Percentiles rank a stretch among this genome's conserved stretches.
phyloP scores from a whole-genome alignment of 257 asterid genomes.

The Pogostemon cablin region DNA sequence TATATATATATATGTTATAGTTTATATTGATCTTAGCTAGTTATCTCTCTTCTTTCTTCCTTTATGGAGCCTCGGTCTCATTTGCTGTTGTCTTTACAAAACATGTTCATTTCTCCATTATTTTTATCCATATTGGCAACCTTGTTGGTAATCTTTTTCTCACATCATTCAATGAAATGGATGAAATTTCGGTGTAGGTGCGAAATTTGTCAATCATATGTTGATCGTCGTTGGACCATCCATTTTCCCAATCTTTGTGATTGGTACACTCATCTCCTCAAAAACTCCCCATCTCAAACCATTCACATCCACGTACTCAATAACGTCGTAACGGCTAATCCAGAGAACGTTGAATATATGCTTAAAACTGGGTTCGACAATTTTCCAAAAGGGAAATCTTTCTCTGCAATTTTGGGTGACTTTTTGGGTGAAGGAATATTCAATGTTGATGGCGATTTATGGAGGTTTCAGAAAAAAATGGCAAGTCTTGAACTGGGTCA shows the following conservation, averaged over 20 bases:
- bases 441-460: constrained; percentile 69
- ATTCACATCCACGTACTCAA: constrained; percentile 73
- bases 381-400: constrained; percentile 68
- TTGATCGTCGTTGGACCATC: constrained; percentile 48
- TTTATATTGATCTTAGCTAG: too few relatives aligned
- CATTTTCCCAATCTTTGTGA: constrained; percentile 63
- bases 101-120: too few relatives aligned
- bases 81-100: too few relatives aligned
- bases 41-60: too few relatives aligned
- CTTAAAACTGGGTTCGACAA: constrained; percentile 60
- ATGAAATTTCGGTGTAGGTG: constrained; percentile 56
- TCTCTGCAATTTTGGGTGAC: constrained; percentile 66
- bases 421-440: constrained; percentile 71
- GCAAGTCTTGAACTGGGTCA: constrained; percentile 59
- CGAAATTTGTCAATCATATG: constrained; percentile 55
- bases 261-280: constrained; percentile 72
- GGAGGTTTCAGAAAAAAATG: constrained; percentile 59
- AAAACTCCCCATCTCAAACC: constrained; percentile 54
- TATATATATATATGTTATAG: too few relatives aligned
- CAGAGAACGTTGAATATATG: constrained; percentile 68
- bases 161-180: constrained; percentile 20
- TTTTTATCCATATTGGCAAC: too few relatives aligned
- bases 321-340: constrained; percentile 64
- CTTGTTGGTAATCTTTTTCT: constrained; percentile 21
- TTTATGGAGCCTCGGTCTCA: too few relatives aligned